Conservation (phyloP, 345 rosid species). For the Melastoma malabathricum region DNA sequence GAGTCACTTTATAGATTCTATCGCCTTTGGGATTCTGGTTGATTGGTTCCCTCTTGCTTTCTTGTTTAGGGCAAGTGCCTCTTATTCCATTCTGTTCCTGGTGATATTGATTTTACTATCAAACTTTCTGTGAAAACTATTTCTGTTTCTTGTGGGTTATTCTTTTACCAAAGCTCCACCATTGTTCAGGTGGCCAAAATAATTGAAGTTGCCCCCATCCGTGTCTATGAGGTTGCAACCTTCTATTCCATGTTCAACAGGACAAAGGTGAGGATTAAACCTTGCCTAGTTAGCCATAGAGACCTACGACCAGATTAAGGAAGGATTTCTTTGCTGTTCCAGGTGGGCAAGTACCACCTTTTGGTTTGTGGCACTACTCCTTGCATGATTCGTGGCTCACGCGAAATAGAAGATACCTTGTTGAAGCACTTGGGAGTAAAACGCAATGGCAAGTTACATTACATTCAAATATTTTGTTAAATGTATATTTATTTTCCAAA, state of each 20-base stretch:
- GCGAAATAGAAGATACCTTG: conserved; percentile 77
- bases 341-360: conserved; percentile 96
- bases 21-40: too few relatives aligned
- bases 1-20: too few relatives aligned
- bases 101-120: too few relatives aligned
- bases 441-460: conserved; percentile 60
- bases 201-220: conserved; percentile 83
- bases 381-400: conserved; percentile 92
- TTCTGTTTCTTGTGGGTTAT: too few relatives aligned
- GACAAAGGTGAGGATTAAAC: conserved; percentile 42
- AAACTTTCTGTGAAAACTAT: too few relatives aligned
- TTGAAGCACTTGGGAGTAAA: conserved; percentile 89
- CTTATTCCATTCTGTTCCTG: too few relatives aligned
- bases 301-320: conserved; percentile 3
- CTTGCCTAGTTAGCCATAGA: conserved; percentile 3
- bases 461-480: conserved; percentile 4
- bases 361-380: conserved; percentile 99
- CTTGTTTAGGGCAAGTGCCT: too few relatives aligned
- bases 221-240: conserved; percentile 94
- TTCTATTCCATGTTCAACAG: conserved; percentile 98
- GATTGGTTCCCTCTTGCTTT: too few relatives aligned
- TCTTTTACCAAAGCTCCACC: not conserved
- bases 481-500: not conserved
- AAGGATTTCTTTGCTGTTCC: conserved; percentile 13
- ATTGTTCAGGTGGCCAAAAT: conserved; percentile 69